Percentiles rank a stretch among this genome's conserved stretches.
Evolutionary conservation across 306 rosid genomes (phyloP).

Genomic region (Gleditsia sinensis): DNA sequence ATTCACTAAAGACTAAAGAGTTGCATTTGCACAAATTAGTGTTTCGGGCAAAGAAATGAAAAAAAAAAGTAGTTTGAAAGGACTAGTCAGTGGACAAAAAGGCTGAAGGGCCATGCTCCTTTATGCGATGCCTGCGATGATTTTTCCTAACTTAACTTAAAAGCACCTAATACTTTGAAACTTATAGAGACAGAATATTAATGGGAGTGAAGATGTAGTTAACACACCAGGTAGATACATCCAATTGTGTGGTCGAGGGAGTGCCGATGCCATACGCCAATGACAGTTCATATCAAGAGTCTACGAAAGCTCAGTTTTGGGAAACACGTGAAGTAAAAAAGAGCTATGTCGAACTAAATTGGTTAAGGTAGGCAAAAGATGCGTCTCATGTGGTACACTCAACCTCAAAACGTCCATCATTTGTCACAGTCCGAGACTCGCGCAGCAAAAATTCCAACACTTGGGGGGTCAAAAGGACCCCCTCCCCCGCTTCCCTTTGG

Average conservation of each 20-base stretch:
- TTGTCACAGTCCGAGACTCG: constrained; percentile 23
- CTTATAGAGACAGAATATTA: not conserved
- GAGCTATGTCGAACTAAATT: constrained; percentile 28
- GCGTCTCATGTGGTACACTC: constrained; percentile 53
- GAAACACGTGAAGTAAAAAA: constrained; percentile 21
- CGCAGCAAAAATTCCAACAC: constrained; percentile 21
- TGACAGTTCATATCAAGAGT: not conserved
- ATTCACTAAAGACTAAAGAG: not conserved
- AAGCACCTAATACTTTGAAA: constrained; percentile 26
- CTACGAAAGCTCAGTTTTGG: no score
- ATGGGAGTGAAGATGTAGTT: no score
- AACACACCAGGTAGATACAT: no score
- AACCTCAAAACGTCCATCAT: constrained; percentile 35
- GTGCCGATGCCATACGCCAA: constrained; percentile 24
- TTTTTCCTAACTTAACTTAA: constrained; percentile 11
- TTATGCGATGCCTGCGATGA: constrained; percentile 29
- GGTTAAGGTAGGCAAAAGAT: constrained; percentile 40
- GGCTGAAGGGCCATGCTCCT: constrained; percentile 39
- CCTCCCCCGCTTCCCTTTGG: not conserved
- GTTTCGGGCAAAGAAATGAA: constrained; percentile 15
- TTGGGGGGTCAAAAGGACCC: constrained; percentile 16
- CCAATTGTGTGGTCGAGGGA: no score
- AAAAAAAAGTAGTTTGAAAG: constrained; percentile 32
- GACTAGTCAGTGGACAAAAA: constrained; percentile 50
- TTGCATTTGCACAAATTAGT: not conserved